Evolutionary conservation across 2,329 filamentous ascomycete species (phyloP), one percentile per base, ranked within the genome.

Genomic region (Trichoderma brevicompactum): DNA sequence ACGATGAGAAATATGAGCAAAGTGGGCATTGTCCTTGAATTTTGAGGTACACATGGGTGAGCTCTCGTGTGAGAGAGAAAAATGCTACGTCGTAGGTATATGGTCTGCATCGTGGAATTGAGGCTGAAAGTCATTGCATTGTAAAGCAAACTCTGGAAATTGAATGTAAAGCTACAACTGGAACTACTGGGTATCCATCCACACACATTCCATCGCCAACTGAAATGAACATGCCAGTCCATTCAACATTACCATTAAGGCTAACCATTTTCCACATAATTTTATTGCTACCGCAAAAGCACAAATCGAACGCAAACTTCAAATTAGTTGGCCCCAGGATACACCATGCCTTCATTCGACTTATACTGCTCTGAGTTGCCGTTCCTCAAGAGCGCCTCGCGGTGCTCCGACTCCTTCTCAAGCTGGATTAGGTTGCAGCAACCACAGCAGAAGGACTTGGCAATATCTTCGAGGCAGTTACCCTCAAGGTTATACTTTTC

Each of bases 401-500:
- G 78, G 66, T 77, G 69, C 56, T 73, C 74, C 2, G 76, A 75
- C 74, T 83, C 81, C 78, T 83, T 83, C 44, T 83, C 81, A 67
- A 77, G 71, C 78, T 83, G 81, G 59, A 80, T 74, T 28, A 83
- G 71, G 52, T 75, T 73, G 72, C 81, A 83, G 73, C 78, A 76
- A 23, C 73, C 75, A 68, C 80, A 83, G 75, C 80, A 83, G 75
- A 76, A 82, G 2, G 80, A 74, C 3, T 74, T 71, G 41, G 74
- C 76, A 38, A 83, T 70, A 59, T 83, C 81, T 40, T 74, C 72
- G 1, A 80, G 67, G 67, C 79, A 82, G 71, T 71, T 78, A 28
- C 81, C 81, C 70, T 79, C 69, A 15, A 83, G 76, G 70, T 80
- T 76, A 71, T 81, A 79, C 72, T 80, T 81, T 58, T 74, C 72